Conservation (phyloP, 345 rosid genomes). For the Dovyalis caffra region DNA sequence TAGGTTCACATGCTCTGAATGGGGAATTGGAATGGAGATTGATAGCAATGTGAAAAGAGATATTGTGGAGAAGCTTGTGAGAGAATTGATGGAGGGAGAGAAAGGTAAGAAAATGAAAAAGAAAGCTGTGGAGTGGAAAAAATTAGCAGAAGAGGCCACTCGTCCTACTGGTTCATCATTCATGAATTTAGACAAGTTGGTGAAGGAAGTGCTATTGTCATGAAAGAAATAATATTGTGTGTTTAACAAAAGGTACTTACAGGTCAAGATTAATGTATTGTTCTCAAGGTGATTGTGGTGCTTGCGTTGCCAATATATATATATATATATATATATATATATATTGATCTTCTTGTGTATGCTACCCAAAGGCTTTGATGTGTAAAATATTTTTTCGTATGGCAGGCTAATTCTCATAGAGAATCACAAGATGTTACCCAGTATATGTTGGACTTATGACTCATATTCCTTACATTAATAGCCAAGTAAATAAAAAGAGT, state of each 20-base stretch:
- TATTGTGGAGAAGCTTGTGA: neutral
- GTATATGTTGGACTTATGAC: too few relatives aligned
- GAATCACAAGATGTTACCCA: too few relatives aligned
- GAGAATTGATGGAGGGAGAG: neutral
- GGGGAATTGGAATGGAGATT: constrained; percentile 22
- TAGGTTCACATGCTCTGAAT: constrained; percentile 11
- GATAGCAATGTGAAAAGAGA: neutral
- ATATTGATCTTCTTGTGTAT: too few relatives aligned
- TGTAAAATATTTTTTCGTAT: too few relatives aligned
- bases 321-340: too few relatives aligned
- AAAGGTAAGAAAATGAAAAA: neutral
- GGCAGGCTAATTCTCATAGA: too few relatives aligned
- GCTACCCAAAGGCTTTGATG: too few relatives aligned
- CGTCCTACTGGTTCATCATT: neutral
- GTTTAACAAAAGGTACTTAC: neutral
- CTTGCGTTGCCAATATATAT: too few relatives aligned
- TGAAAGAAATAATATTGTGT: too few relatives aligned
- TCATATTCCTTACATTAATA: too few relatives aligned
- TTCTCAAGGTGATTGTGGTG: too few relatives aligned
- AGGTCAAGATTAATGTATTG: neutral
- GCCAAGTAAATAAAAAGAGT: too few relatives aligned
- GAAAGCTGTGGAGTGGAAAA: neutral
- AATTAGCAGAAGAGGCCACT: neutral
- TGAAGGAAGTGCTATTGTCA: neutral
- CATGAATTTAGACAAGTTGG: constrained; percentile 2